Conservation (phyloP, 2,329 filamentous ascomycete genomes). For the Cylindrodendrum hubeiense region DNA sequence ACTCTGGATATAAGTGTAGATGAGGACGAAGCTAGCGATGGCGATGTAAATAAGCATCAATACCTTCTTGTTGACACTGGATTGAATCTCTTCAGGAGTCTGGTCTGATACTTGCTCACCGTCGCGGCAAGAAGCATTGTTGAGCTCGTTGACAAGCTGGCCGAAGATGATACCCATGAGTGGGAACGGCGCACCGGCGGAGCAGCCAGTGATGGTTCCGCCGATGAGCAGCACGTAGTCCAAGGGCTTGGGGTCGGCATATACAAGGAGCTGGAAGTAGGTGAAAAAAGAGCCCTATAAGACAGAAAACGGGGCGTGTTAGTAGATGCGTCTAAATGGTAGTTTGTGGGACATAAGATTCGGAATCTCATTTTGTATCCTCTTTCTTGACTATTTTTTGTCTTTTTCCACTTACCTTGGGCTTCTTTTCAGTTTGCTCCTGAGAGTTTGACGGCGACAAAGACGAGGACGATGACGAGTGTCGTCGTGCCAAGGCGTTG, state of each 20-base stretch:
- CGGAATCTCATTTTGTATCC: neutral
- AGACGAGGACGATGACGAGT: neutral
- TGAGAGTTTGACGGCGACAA: neutral
- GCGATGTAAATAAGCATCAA: conserved; percentile 73
- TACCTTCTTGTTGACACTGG: conserved; percentile 67
- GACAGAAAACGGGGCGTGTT: neutral
- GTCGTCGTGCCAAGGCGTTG: neutral
- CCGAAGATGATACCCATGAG: conserved; percentile 75
- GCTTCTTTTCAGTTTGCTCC: neutral
- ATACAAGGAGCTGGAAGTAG: conserved; percentile 60
- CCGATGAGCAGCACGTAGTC: conserved; percentile 57
- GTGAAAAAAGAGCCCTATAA: conserved; percentile 45
- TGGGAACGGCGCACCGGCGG: conserved; percentile 72
- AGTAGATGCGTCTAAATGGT: neutral
- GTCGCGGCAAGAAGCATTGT: conserved; percentile 64
- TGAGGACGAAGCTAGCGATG: conserved; percentile 71
- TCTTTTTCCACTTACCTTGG: conserved; percentile 11
- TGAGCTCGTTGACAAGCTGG: conserved; percentile 72
- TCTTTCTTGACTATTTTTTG: neutral
- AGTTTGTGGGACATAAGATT: neutral
- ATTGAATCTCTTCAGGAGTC: conserved; percentile 50
- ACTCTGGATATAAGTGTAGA: conserved; percentile 73
- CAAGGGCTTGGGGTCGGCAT: conserved; percentile 57
- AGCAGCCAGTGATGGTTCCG: conserved; percentile 61
- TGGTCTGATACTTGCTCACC: conserved; percentile 39